Evolutionary conservation across 1,284 basidiomycete species (phyloP), one percentile per base, ranked within the genome.

Genomic region (Boletus albobrunnescens): DNA sequence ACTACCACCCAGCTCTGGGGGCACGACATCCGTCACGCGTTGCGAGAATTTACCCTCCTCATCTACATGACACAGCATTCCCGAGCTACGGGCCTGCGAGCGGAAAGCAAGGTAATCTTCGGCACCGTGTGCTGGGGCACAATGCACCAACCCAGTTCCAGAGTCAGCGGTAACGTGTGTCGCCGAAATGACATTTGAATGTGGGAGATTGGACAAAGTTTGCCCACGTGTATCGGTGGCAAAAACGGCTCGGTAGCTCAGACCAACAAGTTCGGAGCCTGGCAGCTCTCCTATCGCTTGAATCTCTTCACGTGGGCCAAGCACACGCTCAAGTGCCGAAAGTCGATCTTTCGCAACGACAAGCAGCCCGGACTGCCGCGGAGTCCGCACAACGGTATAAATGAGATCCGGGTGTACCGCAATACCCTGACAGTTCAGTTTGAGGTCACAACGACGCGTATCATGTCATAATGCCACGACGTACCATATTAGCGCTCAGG

Each of bases 141-240:
- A 91, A 63, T 99, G 95, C 0, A 99, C 96, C 1, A 98, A 77
- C 28, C 95, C 95, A 1, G 95, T 98, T n/a, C 96, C 95, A 11
- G 93, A 89, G 16, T 85, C 78, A 0, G 87, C 71, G 0, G 89
- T 94, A 14, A 99, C 95, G 59, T 96, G 90, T 13, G 69, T 61
- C 39, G 83, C 75, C 26, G 76, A 58, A 19, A 84, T 68, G 37
- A 84, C 64, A 12, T 71, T 69, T n/a, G 46, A 28, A 9, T 47
- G 44, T n/a, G 57, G 45, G 36, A 38, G 38, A 35, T 44, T 19
- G 16, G 47, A n/a, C 2, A 20, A 27, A n/a, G 43, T 51, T 46
- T 35, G 53, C 12, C 40, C 30, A 41, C 36, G 31, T 41, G 43
- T 40, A 33, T 67, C 52, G 14, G 64, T 44, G 3, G 71, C 59